Evolutionary conservation across 2,329 filamentous ascomycete species (phyloP), one percentile per base, ranked within the genome.

Genomic region (Aurifilum marmelostoma): DNA sequence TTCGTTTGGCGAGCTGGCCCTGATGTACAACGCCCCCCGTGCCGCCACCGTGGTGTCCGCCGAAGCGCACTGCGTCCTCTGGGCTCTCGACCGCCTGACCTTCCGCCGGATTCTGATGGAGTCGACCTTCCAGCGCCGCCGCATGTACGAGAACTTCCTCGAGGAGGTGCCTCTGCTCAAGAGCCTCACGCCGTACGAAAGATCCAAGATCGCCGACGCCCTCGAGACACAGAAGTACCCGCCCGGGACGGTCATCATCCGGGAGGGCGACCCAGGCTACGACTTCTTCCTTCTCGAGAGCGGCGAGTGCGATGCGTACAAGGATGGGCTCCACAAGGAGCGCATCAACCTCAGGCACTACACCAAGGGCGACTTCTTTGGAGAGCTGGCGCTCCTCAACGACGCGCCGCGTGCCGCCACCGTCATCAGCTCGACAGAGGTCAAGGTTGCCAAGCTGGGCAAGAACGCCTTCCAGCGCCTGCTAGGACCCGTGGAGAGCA

Each of bases 51-150:
- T 99, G 70, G 88, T 97, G 71, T 97, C 93, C 39, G 89, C 91
- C 16, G 92, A 97, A 75, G 79, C 90, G 3, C 83, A 87, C 43
- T 94, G 92, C 76, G 94, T 91, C 3, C 86, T 99, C 12, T 99
- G 96, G 96, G 94, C 94, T 27, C 85, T 99, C 64, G 96, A 99
- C 78, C 93, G 96, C 66, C 87, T 97, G 72, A 99, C 96, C 12
- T 99, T 99, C 86, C 93, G 96, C 75, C 92, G 96, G 71, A 98
- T 99, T 73, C 86, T 99, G 72, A 97, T 99, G 94, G 95, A 98
- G 82, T 97, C 93, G 52, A 97, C 96, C 3, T 98, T 97, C 83
- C 93, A 97, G 75, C 92, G 95, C 68, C 91, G 96, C 75, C 92
- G 95, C 76, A 95, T 98, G 90, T 98, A 98, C 81, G 96, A 99